phyloP scores from a whole-genome alignment of 176 grass and related monocot species.

The Zea mays region Zm-B73-REFERENCE-NAM-5.0 NC_050099.1:31719501-31720000 shows the following conservation, averaged over 20 bases:
- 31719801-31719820: slow-evolving; percentile 45
- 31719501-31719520: slow-evolving; percentile 10
- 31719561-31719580: slow-evolving; percentile 23
- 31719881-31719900: slow-evolving; percentile 43
- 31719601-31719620: slow-evolving; percentile 39
- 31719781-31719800: slow-evolving; percentile 1
- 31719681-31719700: slow-evolving; percentile 18
- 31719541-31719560: slow-evolving; percentile 51
- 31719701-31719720: neutral
- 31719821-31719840: slow-evolving; percentile 26
- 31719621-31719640: slow-evolving; percentile 28
- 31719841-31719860: slow-evolving; percentile 14
- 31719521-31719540: slow-evolving; percentile 27
- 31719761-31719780: slow-evolving; percentile 23
- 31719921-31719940: slow-evolving; percentile 24
- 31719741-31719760: slow-evolving; percentile 1
- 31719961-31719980: neutral
- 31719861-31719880: slow-evolving; percentile 33
- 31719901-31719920: slow-evolving; percentile 7
- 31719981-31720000: neutral
- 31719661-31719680: slow-evolving; percentile 23
- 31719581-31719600: slow-evolving; percentile 52
- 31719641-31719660: slow-evolving; percentile 20
- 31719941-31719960: too few species aligned
- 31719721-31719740: neutral